Percentiles rank a stretch among this genome's conserved stretches.
These are phyloP conservation scores for Chaetomium strumarium DNA, from an alignment of 2,329 filamentous ascomycete species.

Conservation along the genomic window DNA sequence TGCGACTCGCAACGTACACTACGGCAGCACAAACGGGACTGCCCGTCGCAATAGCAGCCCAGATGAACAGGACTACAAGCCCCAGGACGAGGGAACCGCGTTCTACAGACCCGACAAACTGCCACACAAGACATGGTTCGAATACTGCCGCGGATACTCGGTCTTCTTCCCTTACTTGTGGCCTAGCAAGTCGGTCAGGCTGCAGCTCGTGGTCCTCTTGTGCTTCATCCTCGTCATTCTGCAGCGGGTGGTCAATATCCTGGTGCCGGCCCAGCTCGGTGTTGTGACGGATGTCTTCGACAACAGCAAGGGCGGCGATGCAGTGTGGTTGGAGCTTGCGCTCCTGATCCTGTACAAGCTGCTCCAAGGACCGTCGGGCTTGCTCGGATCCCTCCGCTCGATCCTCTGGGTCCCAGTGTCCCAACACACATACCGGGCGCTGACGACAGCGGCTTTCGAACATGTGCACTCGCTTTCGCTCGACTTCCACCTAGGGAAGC, in stretches of 20 bases:
- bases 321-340: conserved; percentile 69
- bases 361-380: conserved; percentile 81
- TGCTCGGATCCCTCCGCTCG: conserved; percentile 75
- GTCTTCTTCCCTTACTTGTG: conserved; percentile 96
- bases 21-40: conserved; percentile 22
- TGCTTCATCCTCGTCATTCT: conserved; percentile 76
- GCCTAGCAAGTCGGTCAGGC: conserved; percentile 69
- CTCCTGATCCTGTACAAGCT: conserved; percentile 74
- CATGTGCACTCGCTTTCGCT: conserved; percentile 93
- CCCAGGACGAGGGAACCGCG: conserved; percentile 60
- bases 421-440: conserved; percentile 90
- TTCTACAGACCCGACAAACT: conserved; percentile 87
- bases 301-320: conserved; percentile 30
- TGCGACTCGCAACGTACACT: conserved; percentile 23
- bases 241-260: conserved; percentile 78
- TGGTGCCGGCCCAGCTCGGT: conserved; percentile 78
- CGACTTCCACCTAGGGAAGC: conserved; percentile 94
- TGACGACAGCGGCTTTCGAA: conserved; percentile 93
- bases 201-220: conserved; percentile 73
- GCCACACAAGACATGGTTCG: conserved; percentile 89
- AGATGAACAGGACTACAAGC: conserved; percentile 35
- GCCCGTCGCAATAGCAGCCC: conserved; percentile 34
- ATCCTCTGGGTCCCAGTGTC: conserved; percentile 94
- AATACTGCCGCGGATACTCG: conserved; percentile 87
- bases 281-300: conserved; percentile 70